A percentile compares a stretch with the other conserved stretches of the same genome.
Conservation (phyloP, 495 filamentous ascomycete genomes). For the Podospora sp. region DNA sequence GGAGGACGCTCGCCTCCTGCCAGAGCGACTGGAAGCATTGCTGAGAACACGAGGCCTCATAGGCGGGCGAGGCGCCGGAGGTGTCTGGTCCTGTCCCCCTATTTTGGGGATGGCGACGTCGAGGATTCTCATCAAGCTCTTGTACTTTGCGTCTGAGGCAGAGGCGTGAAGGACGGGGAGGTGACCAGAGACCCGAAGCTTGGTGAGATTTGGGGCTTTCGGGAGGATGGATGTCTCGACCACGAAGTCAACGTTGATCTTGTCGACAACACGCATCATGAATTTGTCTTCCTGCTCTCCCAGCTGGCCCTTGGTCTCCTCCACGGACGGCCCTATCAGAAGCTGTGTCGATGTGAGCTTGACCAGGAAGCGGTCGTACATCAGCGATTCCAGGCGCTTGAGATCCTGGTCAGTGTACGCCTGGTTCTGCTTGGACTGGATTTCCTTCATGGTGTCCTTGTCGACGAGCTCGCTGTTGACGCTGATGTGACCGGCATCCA, state of each 20-base stretch:
- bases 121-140: constrained; percentile 91
- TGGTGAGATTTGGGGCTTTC: constrained; percentile 90
- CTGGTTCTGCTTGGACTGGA: constrained; percentile 88
- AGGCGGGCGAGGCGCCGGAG: constrained; percentile 36
- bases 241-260: constrained; percentile 94
- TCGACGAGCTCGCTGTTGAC: constrained; percentile 93
- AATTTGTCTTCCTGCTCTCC: constrained; percentile 66
- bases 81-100: constrained; percentile 54
- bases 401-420: constrained; percentile 88
- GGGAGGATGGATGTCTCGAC: constrained; percentile 92
- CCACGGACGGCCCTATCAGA: constrained; percentile 91
- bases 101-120: constrained; percentile 93
- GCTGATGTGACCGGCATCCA: constrained; percentile 95
- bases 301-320: constrained; percentile 85
- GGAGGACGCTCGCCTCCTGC: constrained; percentile 37
- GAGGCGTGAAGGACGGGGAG: constrained; percentile 89
- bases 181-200: constrained; percentile 86
- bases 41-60: constrained; percentile 58
- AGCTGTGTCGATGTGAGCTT: constrained; percentile 93
- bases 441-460: constrained; percentile 79
- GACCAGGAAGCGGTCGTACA: constrained; percentile 94
- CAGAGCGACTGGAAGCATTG: constrained; percentile 41
- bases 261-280: constrained; percentile 88
- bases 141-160: constrained; percentile 93
- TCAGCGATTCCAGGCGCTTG: constrained; percentile 79